Percentiles rank a stretch among this genome's conserved stretches.
Evolutionary conservation across 2,329 filamentous ascomycete genomes (phyloP).

Genomic region (Aspergillus brasiliensis): DNA sequence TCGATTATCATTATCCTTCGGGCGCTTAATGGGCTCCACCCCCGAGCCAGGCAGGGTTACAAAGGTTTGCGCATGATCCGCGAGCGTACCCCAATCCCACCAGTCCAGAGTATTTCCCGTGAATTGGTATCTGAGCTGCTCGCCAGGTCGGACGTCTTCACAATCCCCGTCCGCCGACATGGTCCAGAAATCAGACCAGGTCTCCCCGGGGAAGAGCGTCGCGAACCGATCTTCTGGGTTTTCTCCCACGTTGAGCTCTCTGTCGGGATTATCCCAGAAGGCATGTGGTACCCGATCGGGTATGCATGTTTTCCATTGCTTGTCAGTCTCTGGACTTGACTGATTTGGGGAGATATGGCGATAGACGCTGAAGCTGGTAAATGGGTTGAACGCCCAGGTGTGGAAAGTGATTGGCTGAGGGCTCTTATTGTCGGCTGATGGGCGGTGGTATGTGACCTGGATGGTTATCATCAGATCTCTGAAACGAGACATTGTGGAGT

Average conservation of each 20-base stretch:
- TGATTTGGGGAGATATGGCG: slow-evolving; percentile 2
- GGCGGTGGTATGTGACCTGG: slow-evolving; percentile 7
- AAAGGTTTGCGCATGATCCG: slow-evolving; percentile 6
- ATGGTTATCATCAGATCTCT: not conserved
- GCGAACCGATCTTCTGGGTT: not conserved
- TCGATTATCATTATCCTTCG: slow-evolving; percentile 3
- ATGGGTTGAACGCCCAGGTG: not conserved
- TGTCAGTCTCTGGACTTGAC: slow-evolving; percentile 1
- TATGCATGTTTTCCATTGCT: slow-evolving; percentile 5
- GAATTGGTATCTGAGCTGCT: slow-evolving; percentile 11
- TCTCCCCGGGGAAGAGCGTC: slow-evolving; percentile 1
- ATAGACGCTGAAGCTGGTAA: not conserved
- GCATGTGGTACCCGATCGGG: too few relatives aligned
- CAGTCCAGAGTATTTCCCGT: slow-evolving; percentile 10
- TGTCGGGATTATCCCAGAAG: slow-evolving; percentile 9
- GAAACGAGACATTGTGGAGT: not conserved
- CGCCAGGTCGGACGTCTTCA: slow-evolving; percentile 1
- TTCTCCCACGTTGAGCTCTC: not conserved
- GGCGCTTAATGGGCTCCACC: slow-evolving; percentile 2
- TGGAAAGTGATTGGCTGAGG: slow-evolving; percentile 9
- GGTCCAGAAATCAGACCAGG: slow-evolving; percentile 5
- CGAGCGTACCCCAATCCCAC: slow-evolving; percentile 7
- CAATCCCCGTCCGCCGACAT: not conserved
- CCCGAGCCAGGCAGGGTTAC: slow-evolving; percentile 13
- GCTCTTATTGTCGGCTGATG: slow-evolving; percentile 1